Conservation (phyloP, 2,329 filamentous ascomycete genomes). For the Alternaria conjuncta region DNA sequence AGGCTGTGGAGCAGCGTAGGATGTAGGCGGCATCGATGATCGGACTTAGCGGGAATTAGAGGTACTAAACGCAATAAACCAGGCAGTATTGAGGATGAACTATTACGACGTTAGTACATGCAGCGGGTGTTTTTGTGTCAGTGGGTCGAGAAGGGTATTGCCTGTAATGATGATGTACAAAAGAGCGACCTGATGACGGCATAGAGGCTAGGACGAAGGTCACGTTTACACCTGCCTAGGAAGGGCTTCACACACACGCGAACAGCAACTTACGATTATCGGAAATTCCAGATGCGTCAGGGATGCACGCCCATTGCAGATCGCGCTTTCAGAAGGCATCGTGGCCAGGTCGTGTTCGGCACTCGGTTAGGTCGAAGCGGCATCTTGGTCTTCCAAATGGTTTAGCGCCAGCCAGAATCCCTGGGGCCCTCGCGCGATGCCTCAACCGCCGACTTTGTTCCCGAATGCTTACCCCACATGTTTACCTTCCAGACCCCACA, state of each 20-base stretch:
- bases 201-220: background rate
- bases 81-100: background rate
- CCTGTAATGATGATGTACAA: background rate
- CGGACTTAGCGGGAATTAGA: background rate
- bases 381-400: background rate
- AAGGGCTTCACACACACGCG: background rate
- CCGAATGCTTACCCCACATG: conserved; percentile 3
- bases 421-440: background rate
- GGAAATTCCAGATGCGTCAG: background rate
- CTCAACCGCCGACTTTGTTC: background rate
- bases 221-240: background rate
- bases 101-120: conserved; percentile 3
- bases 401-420: background rate
- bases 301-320: background rate
- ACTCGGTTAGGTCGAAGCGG: background rate
- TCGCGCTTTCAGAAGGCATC: background rate
- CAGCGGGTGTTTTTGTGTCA: background rate
- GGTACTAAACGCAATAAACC: background rate
- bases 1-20: conserved; percentile 39
- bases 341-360: conserved; percentile 1
- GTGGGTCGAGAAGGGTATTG: background rate
- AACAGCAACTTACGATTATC: background rate
- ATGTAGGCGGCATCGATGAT: conserved; percentile 21
- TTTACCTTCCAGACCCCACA: background rate
- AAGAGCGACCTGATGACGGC: background rate